These are phyloP conservation scores for barley (Hordeum vulgare) DNA, from an alignment of 176 grass and related monocot genomes.

Conservation along the genomic window MorexV3_pseudomolecules_assembly NC_058519.1:158821085-158821584, in stretches of 20 bases:
- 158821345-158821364: conserved; percentile 43
- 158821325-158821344: conserved; percentile 53
- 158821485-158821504: conserved; percentile 63
- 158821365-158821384: conserved; percentile 41
- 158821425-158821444: conserved; percentile 53
- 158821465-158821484: conserved; percentile 49
- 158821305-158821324: conserved; percentile 49
- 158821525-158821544: conserved; percentile 62
- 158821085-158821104: too few species aligned
- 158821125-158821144: too few species aligned
- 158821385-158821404: conserved; percentile 55
- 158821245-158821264: background rate
- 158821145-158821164: too few species aligned
- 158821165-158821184: too few species aligned
- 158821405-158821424: conserved; percentile 33
- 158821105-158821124: too few species aligned
- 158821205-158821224: too few species aligned
- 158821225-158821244: too few species aligned
- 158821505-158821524: conserved; percentile 72
- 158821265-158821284: conserved; percentile 39
- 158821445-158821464: conserved; percentile 47
- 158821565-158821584: conserved; percentile 11
- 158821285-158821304: conserved; percentile 33
- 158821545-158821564: conserved; percentile 42
- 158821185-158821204: too few species aligned